A percentile compares a stretch with the other conserved stretches of the same genome.
These are phyloP conservation scores for Globisporangium orthogonon DNA, from an alignment of 352 stramenopile species.

Conservation along the genomic window DNA sequence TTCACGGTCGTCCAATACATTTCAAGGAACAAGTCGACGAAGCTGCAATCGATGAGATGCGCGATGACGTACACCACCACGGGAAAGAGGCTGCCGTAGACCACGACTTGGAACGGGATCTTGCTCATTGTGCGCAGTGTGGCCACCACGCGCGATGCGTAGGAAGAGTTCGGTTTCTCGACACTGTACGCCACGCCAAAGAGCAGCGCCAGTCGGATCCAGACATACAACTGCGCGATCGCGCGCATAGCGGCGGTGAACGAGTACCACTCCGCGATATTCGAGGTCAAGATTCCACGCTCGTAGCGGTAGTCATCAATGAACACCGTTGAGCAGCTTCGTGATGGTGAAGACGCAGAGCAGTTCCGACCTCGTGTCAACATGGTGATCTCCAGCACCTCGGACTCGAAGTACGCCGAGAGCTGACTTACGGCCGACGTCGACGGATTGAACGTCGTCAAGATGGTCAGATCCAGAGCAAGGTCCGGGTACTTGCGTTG, in stretches of 20 bases:
- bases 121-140: conserved; percentile 19
- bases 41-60: conserved; percentile 31
- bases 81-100: conserved; percentile 44
- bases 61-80: conserved; percentile 27
- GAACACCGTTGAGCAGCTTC: conserved; percentile 25
- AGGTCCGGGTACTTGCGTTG: conserved; percentile 12
- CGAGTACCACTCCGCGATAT: conserved; percentile 25
- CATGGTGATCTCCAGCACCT: conserved; percentile 21
- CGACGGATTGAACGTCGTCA: conserved; percentile 12
- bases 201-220: conserved; percentile 31
- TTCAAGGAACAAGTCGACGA: conserved; percentile 31
- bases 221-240: conserved; percentile 38
- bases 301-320: conserved; percentile 55
- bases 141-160: background rate
- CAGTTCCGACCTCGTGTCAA: conserved; percentile 16
- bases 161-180: background rate
- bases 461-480: conserved; percentile 12
- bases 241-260: conserved; percentile 24
- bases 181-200: conserved; percentile 17
- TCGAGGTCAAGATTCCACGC: conserved; percentile 23
- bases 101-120: conserved; percentile 45
- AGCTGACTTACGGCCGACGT: conserved; percentile 1
- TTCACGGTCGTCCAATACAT: conserved; percentile 25
- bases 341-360: background rate
- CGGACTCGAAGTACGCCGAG: conserved; percentile 13